Conservation (phyloP, 345 rosid genomes). For the Psidium friedrichsthalianum region DNA sequence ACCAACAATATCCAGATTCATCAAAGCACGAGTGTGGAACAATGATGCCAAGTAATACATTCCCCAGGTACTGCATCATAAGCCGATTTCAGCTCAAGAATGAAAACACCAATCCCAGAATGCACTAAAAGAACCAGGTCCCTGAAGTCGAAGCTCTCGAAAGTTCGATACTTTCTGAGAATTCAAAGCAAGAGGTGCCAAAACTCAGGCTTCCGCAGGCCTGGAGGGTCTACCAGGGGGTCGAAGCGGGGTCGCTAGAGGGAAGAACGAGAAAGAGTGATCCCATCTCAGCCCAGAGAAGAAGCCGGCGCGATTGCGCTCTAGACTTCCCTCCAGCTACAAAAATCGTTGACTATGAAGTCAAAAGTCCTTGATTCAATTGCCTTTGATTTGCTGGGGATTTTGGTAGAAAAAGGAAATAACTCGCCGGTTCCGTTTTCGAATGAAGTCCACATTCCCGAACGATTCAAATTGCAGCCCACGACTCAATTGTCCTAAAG, state of each 20-base stretch:
- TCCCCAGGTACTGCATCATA: neutral
- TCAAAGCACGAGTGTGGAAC: neutral
- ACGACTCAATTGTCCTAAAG: no score
- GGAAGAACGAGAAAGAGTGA: slow-evolving; percentile 10
- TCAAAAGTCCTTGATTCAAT: no score
- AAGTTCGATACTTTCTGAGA: neutral
- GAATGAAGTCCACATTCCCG: no score
- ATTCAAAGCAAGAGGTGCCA: slow-evolving; percentile 14
- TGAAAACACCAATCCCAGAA: neutral
- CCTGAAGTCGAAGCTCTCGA: neutral
- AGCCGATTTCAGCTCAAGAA: neutral
- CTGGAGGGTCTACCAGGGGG: slow-evolving; percentile 63
- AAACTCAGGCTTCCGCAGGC: slow-evolving; percentile 39
- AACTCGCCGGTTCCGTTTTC: no score
- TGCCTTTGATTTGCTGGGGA: no score
- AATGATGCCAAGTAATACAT: neutral
- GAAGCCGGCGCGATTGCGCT: slow-evolving; percentile 26
- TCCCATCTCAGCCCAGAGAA: slow-evolving; percentile 74
- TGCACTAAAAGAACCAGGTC: neutral
- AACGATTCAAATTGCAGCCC: no score
- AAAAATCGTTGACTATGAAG: no score
- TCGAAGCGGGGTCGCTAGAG: no score
- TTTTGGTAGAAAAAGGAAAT: no score
- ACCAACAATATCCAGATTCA: neutral
- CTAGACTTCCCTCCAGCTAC: neutral